Conservation (phyloP, 2,329 filamentous ascomycete species). For the Calonectria leucothoes region DNA sequence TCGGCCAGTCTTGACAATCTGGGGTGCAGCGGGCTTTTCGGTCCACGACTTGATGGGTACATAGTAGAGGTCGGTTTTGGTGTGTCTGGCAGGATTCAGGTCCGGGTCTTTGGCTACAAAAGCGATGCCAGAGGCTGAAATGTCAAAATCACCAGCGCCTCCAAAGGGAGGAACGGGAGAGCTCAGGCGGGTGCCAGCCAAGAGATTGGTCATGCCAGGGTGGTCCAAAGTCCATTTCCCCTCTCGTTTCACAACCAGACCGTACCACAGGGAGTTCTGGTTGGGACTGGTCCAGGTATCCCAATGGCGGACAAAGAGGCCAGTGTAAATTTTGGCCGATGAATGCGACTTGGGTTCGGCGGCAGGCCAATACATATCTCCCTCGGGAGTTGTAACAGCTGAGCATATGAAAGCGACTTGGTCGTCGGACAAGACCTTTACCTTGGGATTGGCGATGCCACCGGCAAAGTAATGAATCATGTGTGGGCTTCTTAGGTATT, state of each 20-base stretch:
- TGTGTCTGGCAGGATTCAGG: conserved; percentile 78
- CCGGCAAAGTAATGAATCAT: conserved; percentile 63
- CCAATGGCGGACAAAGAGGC: conserved; percentile 86
- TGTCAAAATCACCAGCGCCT: conserved; percentile 83
- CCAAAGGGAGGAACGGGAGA: conserved; percentile 84
- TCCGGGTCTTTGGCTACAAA: conserved; percentile 82
- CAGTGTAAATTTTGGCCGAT: conserved; percentile 77
- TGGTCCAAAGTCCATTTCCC: conserved; percentile 55
- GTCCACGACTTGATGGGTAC: conserved; percentile 73
- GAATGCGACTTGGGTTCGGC: conserved; percentile 69
- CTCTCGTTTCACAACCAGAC: conserved; percentile 63
- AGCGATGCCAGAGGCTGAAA: conserved; percentile 72
- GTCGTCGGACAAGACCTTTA: conserved; percentile 60
- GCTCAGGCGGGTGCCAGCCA: conserved; percentile 69
- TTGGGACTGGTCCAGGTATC: conserved; percentile 79
- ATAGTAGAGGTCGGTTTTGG: conserved; percentile 85
- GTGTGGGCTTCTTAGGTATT: conserved; percentile 43
- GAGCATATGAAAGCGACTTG: conserved; percentile 68
- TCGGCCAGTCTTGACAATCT: conserved; percentile 64
- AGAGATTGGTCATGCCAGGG: conserved; percentile 69
- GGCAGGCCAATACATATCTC: conserved; percentile 75
- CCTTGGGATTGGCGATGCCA: conserved; percentile 69
- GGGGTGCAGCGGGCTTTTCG: conserved; percentile 63
- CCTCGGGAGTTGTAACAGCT: conserved; percentile 75
- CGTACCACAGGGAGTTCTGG: conserved; percentile 79